Percentiles rank a stretch among this genome's conserved stretches.
These are phyloP conservation scores for Quercus lobata DNA, from an alignment of 331 rosid genomes.

Conservation along the genomic window DNA sequence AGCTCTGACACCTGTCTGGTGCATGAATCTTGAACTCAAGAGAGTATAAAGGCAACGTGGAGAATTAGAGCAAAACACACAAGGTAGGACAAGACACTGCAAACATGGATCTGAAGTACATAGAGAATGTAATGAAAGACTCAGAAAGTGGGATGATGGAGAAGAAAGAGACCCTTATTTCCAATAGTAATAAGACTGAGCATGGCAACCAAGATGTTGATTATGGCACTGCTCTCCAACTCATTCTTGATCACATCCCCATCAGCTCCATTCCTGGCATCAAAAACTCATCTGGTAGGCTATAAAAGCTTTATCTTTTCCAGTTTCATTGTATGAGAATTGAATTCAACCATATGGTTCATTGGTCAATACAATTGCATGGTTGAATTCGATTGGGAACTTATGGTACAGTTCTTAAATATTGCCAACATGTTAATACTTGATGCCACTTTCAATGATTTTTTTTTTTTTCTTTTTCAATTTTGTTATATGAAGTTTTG, in stretches of 20 bases:
- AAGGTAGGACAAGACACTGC: neutral
- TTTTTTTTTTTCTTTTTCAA: neutral
- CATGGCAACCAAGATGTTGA: conserved; percentile 16
- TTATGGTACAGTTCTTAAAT: no score
- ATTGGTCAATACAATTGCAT: no score
- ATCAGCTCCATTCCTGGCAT: conserved; percentile 42
- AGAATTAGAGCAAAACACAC: neutral
- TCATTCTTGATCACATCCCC: conserved; percentile 42
- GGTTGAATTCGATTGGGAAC: no score
- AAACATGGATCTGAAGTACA: conserved; percentile 25
- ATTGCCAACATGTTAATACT: neutral
- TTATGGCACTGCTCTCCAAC: conserved; percentile 50
- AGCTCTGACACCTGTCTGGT: neutral
- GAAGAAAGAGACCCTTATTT: conserved; percentile 5
- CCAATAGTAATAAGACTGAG: neutral
- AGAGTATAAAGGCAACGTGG: neutral
- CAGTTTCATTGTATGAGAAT: neutral
- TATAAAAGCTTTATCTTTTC: neutral
- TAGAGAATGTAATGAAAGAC: neutral
- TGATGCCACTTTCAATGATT: neutral
- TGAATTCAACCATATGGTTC: no score
- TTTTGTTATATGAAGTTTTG: conserved; percentile 22
- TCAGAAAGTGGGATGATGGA: neutral
- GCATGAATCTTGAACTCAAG: neutral
- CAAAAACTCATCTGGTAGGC: conserved; percentile 18